Base-by-base conservation (phyloP, 2,329 filamentous ascomycete genomes). In the Penicillium sp. region DNA sequence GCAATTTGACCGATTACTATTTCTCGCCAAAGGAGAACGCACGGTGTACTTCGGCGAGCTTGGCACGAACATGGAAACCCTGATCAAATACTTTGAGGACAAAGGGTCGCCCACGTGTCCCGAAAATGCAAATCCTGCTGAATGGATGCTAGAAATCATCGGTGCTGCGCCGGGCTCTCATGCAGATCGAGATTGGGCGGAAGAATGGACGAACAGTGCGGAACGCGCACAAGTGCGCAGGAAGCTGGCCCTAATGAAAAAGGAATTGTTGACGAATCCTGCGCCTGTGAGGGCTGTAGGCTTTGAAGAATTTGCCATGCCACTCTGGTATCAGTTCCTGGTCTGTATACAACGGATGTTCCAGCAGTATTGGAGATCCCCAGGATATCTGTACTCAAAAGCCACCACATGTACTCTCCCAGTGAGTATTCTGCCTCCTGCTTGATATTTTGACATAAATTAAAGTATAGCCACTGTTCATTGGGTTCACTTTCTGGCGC, bases 331-430 rank as follows among this genome's bases (percentile, higher is more conserved):
- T 7, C 91, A 96, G 72, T 78, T 92, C 47, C 74, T 75, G 41
- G 79, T 86, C 65, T 89, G 90, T 50, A 81, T 83, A 19, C 74
- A 82, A 62, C 89, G 91, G 64, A 88, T 91, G 51, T 92, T 93
- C 77, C 82, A 92, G 70, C 90, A 95, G 71, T 94, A 94, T 80
- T 96, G 91, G 90, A 87, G 91, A 57, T 91, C 86, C 2, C 91
- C 91, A 0, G 83, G 85, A 2, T 96, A 95, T 76, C 91, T 96
- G 70, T 94, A 93, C 76, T 85, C 88, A 65, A 95, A 95, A 78
- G 72, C 81, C 1, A 76, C 81, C 4, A 85, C 93, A 36, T 90
- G 87, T 69, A 76, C 64, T 11, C 55, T 66, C 87, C 65, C 87
- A 87, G 73, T 90, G 87, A 67, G 82, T 81, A 0, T 75, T 79